Evolutionary conservation across 495 filamentous ascomycete species (phyloP).

Genomic region (Penicillium coprophilum): DNA sequence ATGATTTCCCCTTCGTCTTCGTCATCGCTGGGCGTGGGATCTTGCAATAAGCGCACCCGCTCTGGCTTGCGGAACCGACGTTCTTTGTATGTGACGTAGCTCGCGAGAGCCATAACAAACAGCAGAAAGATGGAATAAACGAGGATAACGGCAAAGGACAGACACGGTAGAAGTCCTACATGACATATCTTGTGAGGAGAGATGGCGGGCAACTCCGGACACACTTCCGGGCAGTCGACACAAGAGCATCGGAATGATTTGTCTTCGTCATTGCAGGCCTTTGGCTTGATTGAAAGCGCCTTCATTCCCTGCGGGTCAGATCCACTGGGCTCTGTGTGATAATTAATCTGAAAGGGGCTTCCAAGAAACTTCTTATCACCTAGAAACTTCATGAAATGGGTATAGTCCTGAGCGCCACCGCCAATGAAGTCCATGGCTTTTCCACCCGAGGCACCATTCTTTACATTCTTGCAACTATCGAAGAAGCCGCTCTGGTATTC

Average conservation of each 20-base stretch:
- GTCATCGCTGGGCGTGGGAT: slow-evolving; percentile 79
- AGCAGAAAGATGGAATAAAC: slow-evolving; percentile 76
- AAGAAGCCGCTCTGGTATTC: slow-evolving; percentile 89
- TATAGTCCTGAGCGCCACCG: slow-evolving; percentile 89
- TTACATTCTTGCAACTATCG: slow-evolving; percentile 97
- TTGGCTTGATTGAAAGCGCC: slow-evolving; percentile 62
- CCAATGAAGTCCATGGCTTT: slow-evolving; percentile 94
- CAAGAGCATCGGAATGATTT: slow-evolving; percentile 86
- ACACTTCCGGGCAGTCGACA: slow-evolving; percentile 84
- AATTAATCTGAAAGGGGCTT: slow-evolving; percentile 97
- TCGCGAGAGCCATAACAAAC: slow-evolving; percentile 63
- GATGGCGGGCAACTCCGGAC: slow-evolving; percentile 75
- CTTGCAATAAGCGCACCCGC: slow-evolving; percentile 79
- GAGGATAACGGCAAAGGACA: slow-evolving; percentile 88
- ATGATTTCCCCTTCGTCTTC: slow-evolving; percentile 80
- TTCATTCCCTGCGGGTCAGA: slow-evolving; percentile 61
- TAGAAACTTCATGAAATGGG: slow-evolving; percentile 82
- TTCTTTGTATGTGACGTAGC: slow-evolving; percentile 71
- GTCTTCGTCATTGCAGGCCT: slow-evolving; percentile 85
- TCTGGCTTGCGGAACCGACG: slow-evolving; percentile 73
- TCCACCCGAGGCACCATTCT: slow-evolving; percentile 89
- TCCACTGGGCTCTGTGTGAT: slow-evolving; percentile 57
- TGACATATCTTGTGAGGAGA: slow-evolving; percentile 66
- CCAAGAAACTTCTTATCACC: slow-evolving; percentile 85
- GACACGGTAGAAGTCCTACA: slow-evolving; percentile 82